Evolutionary conservation across 306 rosid genomes (phyloP), one percentile per base, ranked within the genome.

Genomic region (Senna tora): DNA sequence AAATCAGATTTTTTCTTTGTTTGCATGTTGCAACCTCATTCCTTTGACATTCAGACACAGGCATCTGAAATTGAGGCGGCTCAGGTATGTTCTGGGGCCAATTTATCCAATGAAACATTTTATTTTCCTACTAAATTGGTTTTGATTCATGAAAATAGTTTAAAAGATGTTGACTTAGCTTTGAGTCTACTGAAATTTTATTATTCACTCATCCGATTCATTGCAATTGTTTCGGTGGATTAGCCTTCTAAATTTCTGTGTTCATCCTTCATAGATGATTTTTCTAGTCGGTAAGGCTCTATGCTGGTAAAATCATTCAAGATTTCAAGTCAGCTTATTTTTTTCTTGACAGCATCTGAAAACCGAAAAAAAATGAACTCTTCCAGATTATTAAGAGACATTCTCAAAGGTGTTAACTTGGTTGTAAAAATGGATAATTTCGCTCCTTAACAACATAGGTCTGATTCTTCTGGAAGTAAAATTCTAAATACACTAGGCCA

Each of bases 1-100:
- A 93, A 90, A 71, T 88, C 98, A 10, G 93, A 88, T 74, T 46
- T 93, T 75, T 80, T 91, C 68, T 84, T 91, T 15, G 84, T 93
- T 55, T 91, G 92, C 80, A 69, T 91, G 91, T 70, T 93, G 75
- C 80, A 64, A 72, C 96, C 97, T n/a, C 76, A 20, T 11, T 84
- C 93, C 63, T 84, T 56, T 34, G 88, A 79, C 80, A 86, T 93
- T 51, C 71, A 82, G 54, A 55, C 16, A 36, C 94, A 93, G 80
- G 28, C 53, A 28, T 65, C 77, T 51, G 98, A 93, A 83, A 89
- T 93, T 73, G 82, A 62, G 32, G 92, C 84, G 21, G 86, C 90
- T n/a, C 69, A 88, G 97, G 94, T 86, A 77, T 45, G 51, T 42
- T 77, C n/a, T 8, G n/a, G 25, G 28, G 32, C 22, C 15, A 68